These are phyloP conservation scores for Clarireedia homoeocarpa DNA, from an alignment of 2,329 filamentous ascomycete genomes.

Conservation along the genomic window DNA sequence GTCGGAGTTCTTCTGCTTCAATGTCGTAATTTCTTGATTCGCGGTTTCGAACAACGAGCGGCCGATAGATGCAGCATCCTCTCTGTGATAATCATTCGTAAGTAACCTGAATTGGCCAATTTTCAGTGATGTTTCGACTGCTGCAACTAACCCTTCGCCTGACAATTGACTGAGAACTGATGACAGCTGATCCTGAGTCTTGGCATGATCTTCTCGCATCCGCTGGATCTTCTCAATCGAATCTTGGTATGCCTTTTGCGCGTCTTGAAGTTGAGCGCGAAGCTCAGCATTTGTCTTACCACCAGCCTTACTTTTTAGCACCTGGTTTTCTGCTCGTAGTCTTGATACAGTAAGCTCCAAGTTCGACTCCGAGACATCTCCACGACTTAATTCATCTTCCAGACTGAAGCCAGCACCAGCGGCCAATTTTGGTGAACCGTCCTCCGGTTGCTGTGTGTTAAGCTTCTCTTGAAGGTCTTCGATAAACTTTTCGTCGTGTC, in stretches of 20 bases:
- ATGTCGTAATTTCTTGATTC: slow-evolving; percentile 40
- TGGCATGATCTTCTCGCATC: slow-evolving; percentile 49
- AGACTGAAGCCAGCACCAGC: slow-evolving; percentile 5
- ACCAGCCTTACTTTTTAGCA: slow-evolving; percentile 47
- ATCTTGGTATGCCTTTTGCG: slow-evolving; percentile 41
- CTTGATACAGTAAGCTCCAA: slow-evolving; percentile 46
- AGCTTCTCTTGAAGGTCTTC: slow-evolving; percentile 51
- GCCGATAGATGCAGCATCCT: slow-evolving; percentile 44
- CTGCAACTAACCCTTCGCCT: slow-evolving; percentile 47
- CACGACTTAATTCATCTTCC: slow-evolving; percentile 37
- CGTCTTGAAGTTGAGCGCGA: slow-evolving; percentile 48
- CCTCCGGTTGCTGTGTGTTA: slow-evolving; percentile 2
- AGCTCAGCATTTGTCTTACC: slow-evolving; percentile 47
- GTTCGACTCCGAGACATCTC: slow-evolving; percentile 42
- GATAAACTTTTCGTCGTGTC: slow-evolving; percentile 38
- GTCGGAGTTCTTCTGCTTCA: slow-evolving; percentile 39
- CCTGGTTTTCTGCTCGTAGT: slow-evolving; percentile 52
- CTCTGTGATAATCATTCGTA: slow-evolving; percentile 41
- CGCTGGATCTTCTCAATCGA: slow-evolving; percentile 49
- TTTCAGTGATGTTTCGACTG: slow-evolving; percentile 30
- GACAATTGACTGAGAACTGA: slow-evolving; percentile 40
- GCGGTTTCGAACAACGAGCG: slow-evolving; percentile 40
- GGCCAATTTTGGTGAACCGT: slow-evolving; percentile 14
- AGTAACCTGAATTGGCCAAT: slow-evolving; percentile 33
- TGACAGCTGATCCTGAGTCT: slow-evolving; percentile 50